Base-by-base conservation (phyloP, 1,139 yeast genomes). In the Sugiyamaella sp. region DNA sequence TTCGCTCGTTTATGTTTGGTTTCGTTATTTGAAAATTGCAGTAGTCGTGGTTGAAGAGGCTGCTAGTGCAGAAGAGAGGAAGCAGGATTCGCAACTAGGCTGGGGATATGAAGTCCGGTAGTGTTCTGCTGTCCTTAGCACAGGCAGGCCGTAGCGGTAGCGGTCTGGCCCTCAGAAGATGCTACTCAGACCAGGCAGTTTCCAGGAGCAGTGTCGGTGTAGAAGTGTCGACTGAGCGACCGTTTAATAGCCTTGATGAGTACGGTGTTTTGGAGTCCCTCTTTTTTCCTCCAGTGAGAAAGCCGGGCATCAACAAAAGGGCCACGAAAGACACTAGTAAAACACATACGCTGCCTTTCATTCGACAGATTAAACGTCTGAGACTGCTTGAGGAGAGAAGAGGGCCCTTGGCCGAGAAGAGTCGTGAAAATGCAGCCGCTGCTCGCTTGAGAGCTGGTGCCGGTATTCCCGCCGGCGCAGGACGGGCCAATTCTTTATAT, bases 341-440 rank as follows among this genome's bases (percentile, higher is more conserved):
- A 4, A 41, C 40, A 21, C 41, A 48, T 4, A 33, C 47, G 17
- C 47, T 53, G 32, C 58, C 59, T 12, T 61, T 59, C 49, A 48
- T 61, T 12, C 53, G 57, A 9, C 63, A 59, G 46, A 61, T 62
- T 46, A 57, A 53, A 45, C 53, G 59, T 24, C 49, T 62, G 29
- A 43, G 63, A 25, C 48, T 57, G 33, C 44, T 57, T n/a, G 62
- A 60, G 35, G 61, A 57, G 25, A 43, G 46, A 16, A 46, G 56
- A 14, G 27, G 39, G 6, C 49, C 52, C 3, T 24, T 44, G 10
- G 16, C 19, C 3, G 45, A 43, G 3, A 29, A 39, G 21, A 25
- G 37, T 14, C 33, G 16, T 24, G 46, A 19, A 4, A 32, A 43
- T 16, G 21, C 27, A 41, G 27, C 33, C n/a, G 49, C 45, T 6